These are phyloP conservation scores for Babesia gibsoni DNA, from an alignment of 169 alveolate species.

Conservation along the genomic window DNA sequence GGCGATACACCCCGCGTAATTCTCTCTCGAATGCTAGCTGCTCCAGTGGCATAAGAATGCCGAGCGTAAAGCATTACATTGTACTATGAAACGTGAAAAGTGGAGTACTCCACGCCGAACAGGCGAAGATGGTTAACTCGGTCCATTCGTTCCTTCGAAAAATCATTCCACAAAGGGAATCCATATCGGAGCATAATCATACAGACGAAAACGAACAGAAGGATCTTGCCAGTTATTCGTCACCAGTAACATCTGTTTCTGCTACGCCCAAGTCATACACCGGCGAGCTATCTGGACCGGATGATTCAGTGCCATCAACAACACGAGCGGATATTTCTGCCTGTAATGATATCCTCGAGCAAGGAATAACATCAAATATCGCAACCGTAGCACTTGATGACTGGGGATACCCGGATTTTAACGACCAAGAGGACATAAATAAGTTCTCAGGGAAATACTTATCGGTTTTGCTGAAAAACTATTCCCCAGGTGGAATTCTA, in stretches of 20 bases:
- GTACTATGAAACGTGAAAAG: background rate
- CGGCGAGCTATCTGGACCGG: too few relatives aligned
- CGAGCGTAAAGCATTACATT: background rate
- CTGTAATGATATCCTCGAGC: constrained; percentile 6
- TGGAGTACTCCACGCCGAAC: background rate
- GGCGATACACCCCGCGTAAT: too few relatives aligned
- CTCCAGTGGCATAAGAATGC: background rate
- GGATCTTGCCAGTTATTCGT: too few relatives aligned
- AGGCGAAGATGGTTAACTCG: constrained; percentile 38
- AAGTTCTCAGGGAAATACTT: constrained; percentile 29
- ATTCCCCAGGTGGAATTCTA: background rate
- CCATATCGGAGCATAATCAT: background rate
- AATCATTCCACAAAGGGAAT: constrained; percentile 23
- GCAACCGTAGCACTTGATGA: constrained; percentile 56
- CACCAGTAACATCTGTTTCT: too few relatives aligned
- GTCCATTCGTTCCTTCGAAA: constrained; percentile 46
- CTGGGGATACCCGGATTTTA: constrained; percentile 56
- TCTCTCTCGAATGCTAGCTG: background rate
- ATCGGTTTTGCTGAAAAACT: constrained; percentile 6
- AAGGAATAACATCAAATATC: constrained; percentile 51
- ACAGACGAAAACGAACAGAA: too few relatives aligned
- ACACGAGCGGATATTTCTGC: too few relatives aligned
- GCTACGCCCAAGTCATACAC: too few relatives aligned
- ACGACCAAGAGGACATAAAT: constrained; percentile 2
- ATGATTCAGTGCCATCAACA: too few relatives aligned